These are phyloP conservation scores for Arabidopsis arenosa DNA, from an alignment of 345 rosid genomes.

Conservation along the genomic window DNA sequence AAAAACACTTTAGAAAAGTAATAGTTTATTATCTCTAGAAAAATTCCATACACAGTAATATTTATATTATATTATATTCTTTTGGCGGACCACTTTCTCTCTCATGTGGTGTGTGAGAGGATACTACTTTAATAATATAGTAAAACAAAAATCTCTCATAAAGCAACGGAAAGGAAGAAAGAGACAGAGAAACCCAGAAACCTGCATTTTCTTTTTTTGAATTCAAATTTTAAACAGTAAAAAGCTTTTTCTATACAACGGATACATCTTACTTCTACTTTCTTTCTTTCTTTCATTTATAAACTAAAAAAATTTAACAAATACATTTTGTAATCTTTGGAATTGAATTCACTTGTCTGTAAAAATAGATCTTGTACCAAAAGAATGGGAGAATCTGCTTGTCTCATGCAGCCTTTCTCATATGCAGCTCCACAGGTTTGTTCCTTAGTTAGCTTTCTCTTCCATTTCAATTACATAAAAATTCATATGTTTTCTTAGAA, in stretches of 20 bases:
- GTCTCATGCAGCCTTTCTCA: slow-evolving; percentile 89
- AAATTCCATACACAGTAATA: no score
- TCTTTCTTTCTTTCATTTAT: not conserved
- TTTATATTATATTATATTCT: no score
- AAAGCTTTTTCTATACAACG: slow-evolving; percentile 36
- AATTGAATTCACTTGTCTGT: slow-evolving; percentile 10
- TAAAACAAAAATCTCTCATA: not conserved
- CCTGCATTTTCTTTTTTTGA: slow-evolving; percentile 26
- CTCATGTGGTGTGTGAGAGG: not conserved
- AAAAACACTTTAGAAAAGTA: no score
- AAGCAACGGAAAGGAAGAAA: slow-evolving; percentile 14
- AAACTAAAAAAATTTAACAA: not conserved
- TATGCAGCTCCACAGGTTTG: slow-evolving; percentile 73
- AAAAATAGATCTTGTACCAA: slow-evolving; percentile 18
- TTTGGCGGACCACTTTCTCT: not conserved
- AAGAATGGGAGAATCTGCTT: slow-evolving; percentile 80
- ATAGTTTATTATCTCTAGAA: no score
- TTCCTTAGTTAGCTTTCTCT: slow-evolving; percentile 12
- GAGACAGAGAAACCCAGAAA: slow-evolving; percentile 20
- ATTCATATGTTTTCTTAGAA: not conserved
- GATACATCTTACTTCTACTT: no score
- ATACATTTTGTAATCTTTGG: not conserved
- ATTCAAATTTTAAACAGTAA: slow-evolving; percentile 46
- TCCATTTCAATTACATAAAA: not conserved
- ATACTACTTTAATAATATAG: slow-evolving; percentile 9